Conservation (phyloP, 2,329 filamentous ascomycete genomes). For the Trichoderma atroviride region DNA sequence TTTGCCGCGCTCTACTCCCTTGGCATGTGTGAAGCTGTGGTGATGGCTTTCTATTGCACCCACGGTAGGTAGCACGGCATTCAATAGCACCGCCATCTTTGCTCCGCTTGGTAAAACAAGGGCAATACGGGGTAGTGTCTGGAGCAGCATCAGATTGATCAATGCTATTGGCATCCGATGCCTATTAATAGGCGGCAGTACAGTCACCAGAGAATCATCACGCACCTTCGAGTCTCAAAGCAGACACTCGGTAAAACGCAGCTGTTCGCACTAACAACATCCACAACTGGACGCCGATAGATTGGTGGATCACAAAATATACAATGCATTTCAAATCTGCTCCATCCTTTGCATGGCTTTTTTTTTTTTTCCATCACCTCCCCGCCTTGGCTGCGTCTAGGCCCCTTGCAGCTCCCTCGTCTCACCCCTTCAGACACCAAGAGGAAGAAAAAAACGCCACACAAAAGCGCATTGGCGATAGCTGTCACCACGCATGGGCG, state of each 20-base stretch:
- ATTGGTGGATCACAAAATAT: background rate
- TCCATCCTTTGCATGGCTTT: too few species aligned
- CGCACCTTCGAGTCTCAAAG: too few species aligned
- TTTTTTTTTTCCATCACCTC: background rate
- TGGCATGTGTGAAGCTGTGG: background rate
- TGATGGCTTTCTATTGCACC: background rate
- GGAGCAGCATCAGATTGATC: background rate
- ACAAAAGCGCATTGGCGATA: conserved; percentile 9
- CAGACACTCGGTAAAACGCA: background rate
- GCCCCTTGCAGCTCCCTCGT: background rate
- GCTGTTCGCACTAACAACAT: background rate
- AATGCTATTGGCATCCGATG: background rate
- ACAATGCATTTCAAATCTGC: background rate
- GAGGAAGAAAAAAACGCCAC: background rate
- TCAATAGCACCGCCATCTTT: background rate
- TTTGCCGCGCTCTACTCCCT: background rate
- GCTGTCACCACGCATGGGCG: conserved; percentile 1
- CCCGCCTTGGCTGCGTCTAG: background rate
- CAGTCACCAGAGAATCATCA: background rate
- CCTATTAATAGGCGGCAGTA: background rate
- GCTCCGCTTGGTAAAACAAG: background rate
- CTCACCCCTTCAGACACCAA: conserved; percentile 1
- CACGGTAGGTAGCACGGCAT: background rate
- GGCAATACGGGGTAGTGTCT: background rate
- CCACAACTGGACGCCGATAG: conserved; percentile 6